These are phyloP conservation scores for Mentha longifolia DNA, from an alignment of 257 asterid species.

Conservation along the genomic window DNA sequence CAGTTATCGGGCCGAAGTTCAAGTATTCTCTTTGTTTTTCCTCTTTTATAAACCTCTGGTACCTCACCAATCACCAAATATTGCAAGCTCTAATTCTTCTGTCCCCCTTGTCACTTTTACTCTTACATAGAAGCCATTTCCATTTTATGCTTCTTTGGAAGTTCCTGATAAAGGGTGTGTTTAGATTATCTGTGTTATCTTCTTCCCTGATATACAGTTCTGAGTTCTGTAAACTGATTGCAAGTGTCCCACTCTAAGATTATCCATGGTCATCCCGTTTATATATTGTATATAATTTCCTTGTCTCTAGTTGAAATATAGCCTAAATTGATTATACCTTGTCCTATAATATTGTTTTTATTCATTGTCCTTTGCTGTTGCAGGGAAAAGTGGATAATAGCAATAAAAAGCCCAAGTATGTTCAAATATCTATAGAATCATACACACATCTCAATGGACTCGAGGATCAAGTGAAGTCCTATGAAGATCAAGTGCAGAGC, in stretches of 20 bases:
- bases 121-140: background rate
- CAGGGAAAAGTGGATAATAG: constrained; percentile 63
- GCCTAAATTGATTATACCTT: background rate
- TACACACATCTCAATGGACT: constrained; percentile 84
- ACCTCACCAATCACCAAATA: background rate
- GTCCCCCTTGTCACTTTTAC: background rate
- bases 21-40: background rate
- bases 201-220: background rate
- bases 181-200: background rate
- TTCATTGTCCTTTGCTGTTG: constrained; percentile 16
- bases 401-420: constrained; percentile 71
- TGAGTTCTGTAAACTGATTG: background rate
- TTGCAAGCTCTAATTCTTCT: background rate
- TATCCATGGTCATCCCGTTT: background rate
- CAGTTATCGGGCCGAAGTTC: background rate
- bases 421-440: constrained; percentile 81
- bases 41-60: background rate
- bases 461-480: constrained; percentile 82
- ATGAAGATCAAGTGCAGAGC: constrained; percentile 61
- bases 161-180: constrained; percentile 2
- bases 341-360: background rate
- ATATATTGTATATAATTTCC: background rate
- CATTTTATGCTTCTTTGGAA: background rate
- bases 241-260: background rate
- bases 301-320: background rate